A percentile compares a stretch with the other conserved stretches of the same genome.
Conservation (phyloP, 2,329 filamentous ascomycete genomes). For the Bipolaris victoriae region DNA sequence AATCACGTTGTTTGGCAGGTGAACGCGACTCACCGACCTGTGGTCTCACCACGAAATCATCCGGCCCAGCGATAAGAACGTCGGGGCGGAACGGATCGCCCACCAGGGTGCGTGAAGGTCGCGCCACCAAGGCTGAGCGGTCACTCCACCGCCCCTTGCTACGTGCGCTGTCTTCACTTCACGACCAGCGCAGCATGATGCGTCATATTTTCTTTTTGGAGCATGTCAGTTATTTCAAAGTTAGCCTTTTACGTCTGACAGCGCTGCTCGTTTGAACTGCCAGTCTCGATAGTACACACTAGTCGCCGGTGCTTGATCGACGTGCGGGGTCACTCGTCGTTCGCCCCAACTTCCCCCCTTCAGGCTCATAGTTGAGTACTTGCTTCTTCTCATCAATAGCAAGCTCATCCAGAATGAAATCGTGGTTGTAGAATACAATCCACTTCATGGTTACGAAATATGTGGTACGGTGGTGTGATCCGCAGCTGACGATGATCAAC, state of each 20-base stretch:
- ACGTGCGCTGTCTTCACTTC: not conserved
- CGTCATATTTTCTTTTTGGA: not conserved
- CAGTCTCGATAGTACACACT: not conserved
- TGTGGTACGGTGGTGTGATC: slow-evolving; percentile 3
- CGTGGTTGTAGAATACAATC: not conserved
- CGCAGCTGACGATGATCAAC: not conserved
- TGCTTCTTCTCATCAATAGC: not conserved
- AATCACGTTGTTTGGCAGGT: slow-evolving; percentile 24
- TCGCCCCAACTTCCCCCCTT: not conserved
- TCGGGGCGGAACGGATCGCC: slow-evolving; percentile 17
- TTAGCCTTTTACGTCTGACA: not conserved
- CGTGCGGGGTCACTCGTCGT: slow-evolving; percentile 14
- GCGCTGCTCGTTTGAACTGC: not conserved
- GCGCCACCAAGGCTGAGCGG: slow-evolving; percentile 26
- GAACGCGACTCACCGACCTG: not conserved
- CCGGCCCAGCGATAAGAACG: slow-evolving; percentile 13
- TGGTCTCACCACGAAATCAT: slow-evolving; percentile 17
- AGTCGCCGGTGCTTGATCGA: not conserved
- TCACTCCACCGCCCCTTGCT: slow-evolving; percentile 29
- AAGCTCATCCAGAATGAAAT: not conserved
- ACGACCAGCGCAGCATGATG: not conserved
- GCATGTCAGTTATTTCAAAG: not conserved
- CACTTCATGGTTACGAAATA: not conserved
- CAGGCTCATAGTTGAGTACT: not conserved
- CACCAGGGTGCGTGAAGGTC: slow-evolving; percentile 20